Base-by-base conservation (phyloP, 768 basidiomycete genomes). In the Boletus huronensis region DNA sequence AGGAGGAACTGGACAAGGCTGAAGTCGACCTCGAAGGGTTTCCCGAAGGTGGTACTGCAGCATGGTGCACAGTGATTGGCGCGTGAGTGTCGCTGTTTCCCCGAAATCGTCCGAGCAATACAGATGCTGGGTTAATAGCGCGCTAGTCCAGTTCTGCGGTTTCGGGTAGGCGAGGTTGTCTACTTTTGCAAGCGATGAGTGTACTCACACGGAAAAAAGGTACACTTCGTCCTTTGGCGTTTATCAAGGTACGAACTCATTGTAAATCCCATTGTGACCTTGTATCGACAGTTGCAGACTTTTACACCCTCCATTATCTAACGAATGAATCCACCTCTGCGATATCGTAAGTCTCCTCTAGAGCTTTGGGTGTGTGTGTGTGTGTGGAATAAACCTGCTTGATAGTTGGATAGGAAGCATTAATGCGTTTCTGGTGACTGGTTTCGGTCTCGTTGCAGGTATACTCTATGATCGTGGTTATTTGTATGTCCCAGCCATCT, bases 401-500 rank as follows among this genome's bases (percentile, higher is more conserved):
- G 55, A 34, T 45, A 72, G 72, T 13, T 76, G 72, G 73, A 76
- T 83, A 54, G 82, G 81, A 39, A 76, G 79, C 26, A 60, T 74
- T 17, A 78, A 81, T 56, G 60, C 75, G 1, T 74, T 77, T 43
- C 63, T 80, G 11, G 55, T 71, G 17, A 58, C 76, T 21, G 61
- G 65, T 0, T 55, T 68, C 23, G 73, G 79, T 11, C 53, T 78
- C 10, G 35, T 80, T 38, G 63, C 75, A 6, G 82, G 82, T 3
- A 61, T 70, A 50, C 72, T 76, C 7, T 79, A 77, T 56, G 82
- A 83, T 49, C 71, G 71, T n/a, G 82, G 82, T 50, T 77, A 79
- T 66, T 81, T 79, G 77, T 78, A 54, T 16, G 64, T 58, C 25
- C 3, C 5, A 16, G 23, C 4, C 2, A 38, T 10, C 13, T 49